phyloP scores from a whole-genome alignment of 1,284 basidiomycete species.

The Coniophora puteana region DNA sequence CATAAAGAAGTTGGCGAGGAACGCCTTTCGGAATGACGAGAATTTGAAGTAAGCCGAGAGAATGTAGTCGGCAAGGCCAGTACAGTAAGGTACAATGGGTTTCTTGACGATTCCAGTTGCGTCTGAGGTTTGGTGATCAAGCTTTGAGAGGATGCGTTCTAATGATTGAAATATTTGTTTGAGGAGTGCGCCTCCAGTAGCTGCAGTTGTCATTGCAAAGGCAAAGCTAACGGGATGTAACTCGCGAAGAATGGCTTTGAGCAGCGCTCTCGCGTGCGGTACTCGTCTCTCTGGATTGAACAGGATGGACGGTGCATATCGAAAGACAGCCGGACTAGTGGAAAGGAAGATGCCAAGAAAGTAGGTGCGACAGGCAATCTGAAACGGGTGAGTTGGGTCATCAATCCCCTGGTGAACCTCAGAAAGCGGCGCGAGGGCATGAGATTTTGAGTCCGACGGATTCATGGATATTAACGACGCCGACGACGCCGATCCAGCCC shows the following conservation, averaged over 20 bases:
- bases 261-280: slow-evolving; percentile 25
- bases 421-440: too few relatives aligned
- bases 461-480: too few relatives aligned
- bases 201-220: slow-evolving; percentile 56
- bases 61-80: too few relatives aligned
- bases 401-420: too few relatives aligned
- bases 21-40: slow-evolving; percentile 41
- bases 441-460: too few relatives aligned
- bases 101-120: too few relatives aligned
- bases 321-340: slow-evolving; percentile 57
- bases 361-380: slow-evolving; percentile 63
- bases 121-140: background rate
- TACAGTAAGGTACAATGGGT: too few relatives aligned
- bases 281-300: slow-evolving; percentile 13
- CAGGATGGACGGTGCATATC: slow-evolving; percentile 38
- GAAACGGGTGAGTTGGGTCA: slow-evolving; percentile 44
- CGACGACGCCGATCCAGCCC: too few relatives aligned
- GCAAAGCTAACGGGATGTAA: slow-evolving; percentile 61
- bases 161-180: slow-evolving; percentile 40
- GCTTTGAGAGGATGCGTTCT: slow-evolving; percentile 4
- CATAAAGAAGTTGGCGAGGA: slow-evolving; percentile 54
- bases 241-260: slow-evolving; percentile 48
- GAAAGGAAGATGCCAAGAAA: slow-evolving; percentile 62
- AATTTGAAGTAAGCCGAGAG: slow-evolving; percentile 6
- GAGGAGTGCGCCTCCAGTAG: slow-evolving; percentile 59